phyloP scores from a whole-genome alignment of 2,329 filamentous ascomycete species.

The Coniochaeta sp. region DNA sequence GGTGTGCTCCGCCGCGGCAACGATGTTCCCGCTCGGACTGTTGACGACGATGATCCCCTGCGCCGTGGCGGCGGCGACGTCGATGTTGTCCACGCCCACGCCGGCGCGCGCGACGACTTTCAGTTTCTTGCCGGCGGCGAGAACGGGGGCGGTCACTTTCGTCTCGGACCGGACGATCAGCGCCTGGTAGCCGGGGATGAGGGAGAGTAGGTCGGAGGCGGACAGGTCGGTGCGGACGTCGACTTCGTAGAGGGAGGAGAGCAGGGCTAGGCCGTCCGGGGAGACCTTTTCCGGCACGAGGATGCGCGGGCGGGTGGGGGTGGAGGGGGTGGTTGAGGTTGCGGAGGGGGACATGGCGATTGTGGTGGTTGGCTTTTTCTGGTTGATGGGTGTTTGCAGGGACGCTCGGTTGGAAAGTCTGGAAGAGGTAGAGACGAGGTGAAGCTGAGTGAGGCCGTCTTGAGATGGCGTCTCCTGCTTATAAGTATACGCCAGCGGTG shows the following conservation, averaged over 20 bases:
- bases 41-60: slow-evolving; percentile 76
- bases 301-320: slow-evolving; percentile 34
- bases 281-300: slow-evolving; percentile 77
- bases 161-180: slow-evolving; percentile 78
- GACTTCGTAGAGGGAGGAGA: slow-evolving; percentile 61
- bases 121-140: slow-evolving; percentile 59
- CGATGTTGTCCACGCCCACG: slow-evolving; percentile 77
- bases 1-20: slow-evolving; percentile 73
- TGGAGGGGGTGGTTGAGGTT: slow-evolving; percentile 9
- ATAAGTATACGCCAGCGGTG: slow-evolving; percentile 6
- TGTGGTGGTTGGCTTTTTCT: no score
- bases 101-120: slow-evolving; percentile 75
- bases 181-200: slow-evolving; percentile 67
- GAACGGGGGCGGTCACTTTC: slow-evolving; percentile 64
- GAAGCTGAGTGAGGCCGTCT: not conserved
- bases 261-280: slow-evolving; percentile 65
- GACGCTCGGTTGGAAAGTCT: no score
- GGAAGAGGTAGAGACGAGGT: no score
- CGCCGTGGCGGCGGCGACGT: slow-evolving; percentile 64
- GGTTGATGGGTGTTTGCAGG: no score
- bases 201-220: slow-evolving; percentile 51
- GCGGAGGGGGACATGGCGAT: slow-evolving; percentile 20
- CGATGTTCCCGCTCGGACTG: slow-evolving; percentile 71
- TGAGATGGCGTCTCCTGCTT: not conserved
- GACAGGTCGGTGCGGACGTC: slow-evolving; percentile 58